phyloP scores from a whole-genome alignment of 306 rosid genomes.

The Begonia peltatifolia region DNA sequence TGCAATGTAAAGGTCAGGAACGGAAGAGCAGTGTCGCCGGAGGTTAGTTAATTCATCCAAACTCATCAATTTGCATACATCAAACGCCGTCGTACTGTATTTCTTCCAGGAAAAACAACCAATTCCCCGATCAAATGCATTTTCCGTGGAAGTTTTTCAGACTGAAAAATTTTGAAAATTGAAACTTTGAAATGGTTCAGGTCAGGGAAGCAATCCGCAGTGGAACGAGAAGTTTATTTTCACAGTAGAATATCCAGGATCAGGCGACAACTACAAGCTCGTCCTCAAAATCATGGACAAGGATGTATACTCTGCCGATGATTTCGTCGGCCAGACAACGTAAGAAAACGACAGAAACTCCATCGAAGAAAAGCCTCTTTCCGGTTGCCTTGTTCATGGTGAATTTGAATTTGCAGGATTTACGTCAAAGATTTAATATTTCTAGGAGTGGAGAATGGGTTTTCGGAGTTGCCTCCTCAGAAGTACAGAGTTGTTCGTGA shows the following conservation, averaged over 20 bases:
- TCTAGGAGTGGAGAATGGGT: slow-evolving; percentile 48
- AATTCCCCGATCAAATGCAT: no score
- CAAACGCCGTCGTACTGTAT: no score
- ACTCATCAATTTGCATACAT: no score
- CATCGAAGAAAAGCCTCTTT: not conserved
- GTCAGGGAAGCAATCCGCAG: slow-evolving; percentile 41
- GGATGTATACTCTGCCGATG: slow-evolving; percentile 68
- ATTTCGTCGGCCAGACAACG: slow-evolving; percentile 59
- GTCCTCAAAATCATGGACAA: slow-evolving; percentile 57
- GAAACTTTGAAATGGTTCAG: slow-evolving; percentile 25
- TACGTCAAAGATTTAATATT: slow-evolving; percentile 44
- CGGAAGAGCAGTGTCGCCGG: slow-evolving; percentile 51
- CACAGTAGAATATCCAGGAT: slow-evolving; percentile 68
- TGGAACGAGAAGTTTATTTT: slow-evolving; percentile 77
- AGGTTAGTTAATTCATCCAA: slow-evolving; percentile 23
- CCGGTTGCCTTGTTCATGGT: no score
- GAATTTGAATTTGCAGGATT: slow-evolving; percentile 19
- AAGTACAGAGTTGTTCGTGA: slow-evolving; percentile 47
- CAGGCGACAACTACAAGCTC: slow-evolving; percentile 49
- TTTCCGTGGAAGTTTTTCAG: no score
- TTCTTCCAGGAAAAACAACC: no score
- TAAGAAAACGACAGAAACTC: slow-evolving; percentile 16
- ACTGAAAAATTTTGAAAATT: no score
- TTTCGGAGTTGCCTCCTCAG: slow-evolving; percentile 27
- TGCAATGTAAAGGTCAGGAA: slow-evolving; percentile 66